Conservation (phyloP, 1,284 basidiomycete genomes). For the Trichosporon sp. region DNA sequence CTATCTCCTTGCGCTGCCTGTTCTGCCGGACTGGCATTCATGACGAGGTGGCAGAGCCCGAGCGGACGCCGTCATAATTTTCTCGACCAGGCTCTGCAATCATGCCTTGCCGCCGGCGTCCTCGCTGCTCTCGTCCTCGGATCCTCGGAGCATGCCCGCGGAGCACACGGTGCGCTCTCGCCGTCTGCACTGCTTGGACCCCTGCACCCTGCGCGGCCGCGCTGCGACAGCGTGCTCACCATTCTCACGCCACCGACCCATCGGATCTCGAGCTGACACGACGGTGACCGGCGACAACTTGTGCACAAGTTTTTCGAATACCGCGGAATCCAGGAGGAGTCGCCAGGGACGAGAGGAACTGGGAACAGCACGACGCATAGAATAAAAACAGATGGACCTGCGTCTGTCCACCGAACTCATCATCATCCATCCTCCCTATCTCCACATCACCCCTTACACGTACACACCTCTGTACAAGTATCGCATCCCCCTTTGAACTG, state of each 20-base stretch:
- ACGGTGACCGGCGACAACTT: background rate
- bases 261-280: background rate
- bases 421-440: background rate
- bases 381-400: conserved; percentile 3
- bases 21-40: background rate
- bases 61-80: background rate
- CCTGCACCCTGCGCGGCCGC: conserved; percentile 3
- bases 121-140: background rate
- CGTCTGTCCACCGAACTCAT: background rate
- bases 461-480: background rate
- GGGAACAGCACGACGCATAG: background rate
- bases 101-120: background rate
- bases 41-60: background rate
- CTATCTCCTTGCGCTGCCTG: background rate
- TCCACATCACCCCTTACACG: background rate
- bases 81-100: background rate
- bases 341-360: background rate
- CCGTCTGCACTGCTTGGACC: background rate
- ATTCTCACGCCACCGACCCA: background rate
- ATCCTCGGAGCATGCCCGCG: background rate
- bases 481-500: background rate
- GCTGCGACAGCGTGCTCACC: background rate
- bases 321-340: background rate
- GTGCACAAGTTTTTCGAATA: background rate
- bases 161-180: background rate